phyloP scores from a whole-genome alignment of 2,329 filamentous ascomycete species.

The Cercospora sp. region DNA sequence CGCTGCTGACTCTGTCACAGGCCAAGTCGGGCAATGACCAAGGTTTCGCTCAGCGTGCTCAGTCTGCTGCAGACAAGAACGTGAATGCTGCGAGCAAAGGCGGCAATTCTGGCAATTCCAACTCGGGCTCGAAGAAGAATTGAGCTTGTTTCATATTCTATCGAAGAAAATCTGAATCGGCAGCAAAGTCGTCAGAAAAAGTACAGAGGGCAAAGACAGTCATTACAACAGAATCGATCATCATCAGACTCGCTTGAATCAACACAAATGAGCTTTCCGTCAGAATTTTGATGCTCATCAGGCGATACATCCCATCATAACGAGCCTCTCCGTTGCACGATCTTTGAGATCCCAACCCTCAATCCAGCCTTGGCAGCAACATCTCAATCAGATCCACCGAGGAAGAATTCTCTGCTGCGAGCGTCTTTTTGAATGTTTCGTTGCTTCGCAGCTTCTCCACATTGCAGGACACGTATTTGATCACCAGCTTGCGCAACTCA shows the following conservation, averaged over 20 bases:
- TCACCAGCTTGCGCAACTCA: not conserved
- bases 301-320: too few relatives aligned
- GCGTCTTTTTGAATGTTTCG: not conserved
- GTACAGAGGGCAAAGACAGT: too few relatives aligned
- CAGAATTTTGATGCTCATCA: too few relatives aligned
- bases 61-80: conserved; percentile 36
- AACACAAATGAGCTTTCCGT: too few relatives aligned
- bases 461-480: not conserved
- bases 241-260: too few relatives aligned
- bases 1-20: not conserved
- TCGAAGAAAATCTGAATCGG: too few relatives aligned
- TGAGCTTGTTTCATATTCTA: not conserved
- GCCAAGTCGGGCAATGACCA: conserved; percentile 23
- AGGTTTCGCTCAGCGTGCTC: conserved; percentile 23
- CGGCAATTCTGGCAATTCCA: conserved; percentile 6
- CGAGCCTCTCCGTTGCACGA: too few relatives aligned
- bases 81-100: conserved; percentile 13
- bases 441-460: not conserved
- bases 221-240: too few relatives aligned
- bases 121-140: conserved; percentile 8
- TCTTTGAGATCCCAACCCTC: too few relatives aligned
- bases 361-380: not conserved
- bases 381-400: not conserved
- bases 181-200: too few relatives aligned
- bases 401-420: not conserved